These are phyloP conservation scores for Blastomyces parvus DNA, from an alignment of 2,329 filamentous ascomycete species.

Conservation along the genomic window DNA sequence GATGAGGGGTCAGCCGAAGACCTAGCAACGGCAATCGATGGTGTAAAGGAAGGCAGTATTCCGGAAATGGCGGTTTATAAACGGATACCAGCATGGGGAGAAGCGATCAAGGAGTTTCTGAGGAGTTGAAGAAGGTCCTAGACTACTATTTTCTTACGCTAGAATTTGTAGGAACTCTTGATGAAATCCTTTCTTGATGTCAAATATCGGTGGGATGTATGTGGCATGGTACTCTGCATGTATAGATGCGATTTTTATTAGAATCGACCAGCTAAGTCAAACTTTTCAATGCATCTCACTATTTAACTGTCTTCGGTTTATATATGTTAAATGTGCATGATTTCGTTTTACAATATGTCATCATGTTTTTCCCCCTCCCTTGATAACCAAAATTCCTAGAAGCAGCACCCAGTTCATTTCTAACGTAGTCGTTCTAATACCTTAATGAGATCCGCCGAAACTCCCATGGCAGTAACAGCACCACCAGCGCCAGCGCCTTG, in stretches of 20 bases:
- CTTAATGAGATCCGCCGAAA: conserved; percentile 87
- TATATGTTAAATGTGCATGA: not conserved
- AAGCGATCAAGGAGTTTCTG: conserved; percentile 45
- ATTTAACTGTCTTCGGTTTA: not conserved
- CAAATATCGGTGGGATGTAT: not conserved
- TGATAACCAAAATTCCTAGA: not conserved
- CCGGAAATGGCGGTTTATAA: conserved; percentile 53
- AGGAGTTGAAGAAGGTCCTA: conserved; percentile 18
- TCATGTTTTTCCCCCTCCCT: not conserved
- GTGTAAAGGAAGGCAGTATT: conserved; percentile 47
- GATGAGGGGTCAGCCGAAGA: conserved; percentile 47
- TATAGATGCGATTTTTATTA: not conserved
- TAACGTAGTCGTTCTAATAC: conserved; percentile 62
- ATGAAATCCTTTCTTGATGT: not conserved
- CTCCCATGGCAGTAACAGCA: conserved; percentile 95
- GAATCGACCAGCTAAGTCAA: not conserved
- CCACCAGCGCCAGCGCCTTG: conserved; percentile 91
- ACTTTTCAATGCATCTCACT: not conserved
- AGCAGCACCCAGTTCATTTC: conserved; percentile 3
- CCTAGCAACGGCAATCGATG: conserved; percentile 50
- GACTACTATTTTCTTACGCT: not conserved
- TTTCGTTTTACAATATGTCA: not conserved
- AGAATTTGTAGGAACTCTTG: not conserved
- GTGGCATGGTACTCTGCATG: not conserved
- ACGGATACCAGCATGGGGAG: conserved; percentile 46